Percentiles rank a stretch among this genome's conserved stretches.
phyloP scores from a whole-genome alignment of 352 stramenopile species.

The Phytophthora fragariaefolia region DNA sequence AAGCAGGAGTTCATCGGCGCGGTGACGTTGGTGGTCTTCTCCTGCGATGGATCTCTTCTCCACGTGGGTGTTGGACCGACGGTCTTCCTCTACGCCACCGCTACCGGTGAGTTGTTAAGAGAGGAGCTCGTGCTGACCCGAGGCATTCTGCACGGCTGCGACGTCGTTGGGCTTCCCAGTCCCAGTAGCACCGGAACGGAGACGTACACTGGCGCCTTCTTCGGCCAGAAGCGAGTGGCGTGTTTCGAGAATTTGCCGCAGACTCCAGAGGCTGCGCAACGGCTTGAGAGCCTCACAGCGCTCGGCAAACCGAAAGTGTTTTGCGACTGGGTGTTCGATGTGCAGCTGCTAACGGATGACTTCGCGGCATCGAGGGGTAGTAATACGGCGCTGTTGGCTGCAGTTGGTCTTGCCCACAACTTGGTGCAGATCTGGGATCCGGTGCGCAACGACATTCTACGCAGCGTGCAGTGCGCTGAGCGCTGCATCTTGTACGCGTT shows the following conservation, averaged over 20 bases:
- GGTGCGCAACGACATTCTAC: constrained; percentile 46
- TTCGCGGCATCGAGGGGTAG: constrained; percentile 15
- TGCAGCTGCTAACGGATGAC: constrained; percentile 57
- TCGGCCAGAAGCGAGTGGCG: constrained; percentile 80
- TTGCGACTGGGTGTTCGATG: constrained; percentile 88
- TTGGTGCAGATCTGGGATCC: constrained; percentile 84
- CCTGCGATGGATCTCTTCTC: constrained; percentile 64
- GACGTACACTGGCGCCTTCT: constrained; percentile 60
- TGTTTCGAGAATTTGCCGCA: constrained; percentile 64
- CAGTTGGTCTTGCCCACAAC: constrained; percentile 86
- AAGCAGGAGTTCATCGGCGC: constrained; percentile 85
- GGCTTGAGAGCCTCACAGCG: constrained; percentile 28
- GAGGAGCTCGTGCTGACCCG: constrained; percentile 56
- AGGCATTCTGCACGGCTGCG: constrained; percentile 80
- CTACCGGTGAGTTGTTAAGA: constrained; percentile 52
- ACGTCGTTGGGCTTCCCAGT: constrained; percentile 34
- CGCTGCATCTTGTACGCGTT: constrained; percentile 88
- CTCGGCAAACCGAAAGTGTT: constrained; percentile 68
- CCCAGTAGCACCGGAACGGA: constrained; percentile 5
- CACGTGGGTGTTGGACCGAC: constrained; percentile 75
- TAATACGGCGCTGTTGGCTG: constrained; percentile 44
- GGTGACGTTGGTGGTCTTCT: constrained; percentile 87
- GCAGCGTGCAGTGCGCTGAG: constrained; percentile 72
- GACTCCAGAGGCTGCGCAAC: constrained; percentile 26
- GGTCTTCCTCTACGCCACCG: constrained; percentile 70